phyloP scores from a whole-genome alignment of 768 basidiomycete genomes.

The Chalciporus chontae region DNA sequence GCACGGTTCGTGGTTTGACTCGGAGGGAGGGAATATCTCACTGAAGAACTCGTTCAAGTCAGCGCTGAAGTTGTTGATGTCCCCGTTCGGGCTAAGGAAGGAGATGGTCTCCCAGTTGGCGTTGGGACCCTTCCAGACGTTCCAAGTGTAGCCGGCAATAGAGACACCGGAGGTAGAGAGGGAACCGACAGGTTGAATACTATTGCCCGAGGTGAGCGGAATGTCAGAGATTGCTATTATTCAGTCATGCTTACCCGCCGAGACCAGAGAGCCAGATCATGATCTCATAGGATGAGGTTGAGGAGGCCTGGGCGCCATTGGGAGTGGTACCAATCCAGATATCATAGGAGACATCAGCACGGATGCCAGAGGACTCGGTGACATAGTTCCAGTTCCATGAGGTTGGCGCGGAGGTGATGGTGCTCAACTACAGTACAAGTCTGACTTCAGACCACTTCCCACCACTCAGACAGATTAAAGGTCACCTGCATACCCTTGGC shows the following conservation, averaged over 20 bases:
- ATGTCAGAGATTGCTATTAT: background rate
- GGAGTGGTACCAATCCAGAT: conserved; percentile 48
- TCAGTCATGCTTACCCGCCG: conserved; percentile 40
- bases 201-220: conserved; percentile 15
- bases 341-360: conserved; percentile 58
- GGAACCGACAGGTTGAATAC: conserved; percentile 55
- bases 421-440: too few relatives aligned
- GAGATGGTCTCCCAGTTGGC: conserved; percentile 54
- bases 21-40: conserved; percentile 25
- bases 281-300: conserved; percentile 50
- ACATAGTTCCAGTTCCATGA: conserved; percentile 50
- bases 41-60: conserved; percentile 57
- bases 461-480: too few relatives aligned
- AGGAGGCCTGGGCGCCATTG: conserved; percentile 44
- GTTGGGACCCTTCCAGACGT: conserved; percentile 54
- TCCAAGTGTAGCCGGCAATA: conserved; percentile 51
- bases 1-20: background rate
- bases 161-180: conserved; percentile 39
- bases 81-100: conserved; percentile 46
- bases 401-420: conserved; percentile 36
- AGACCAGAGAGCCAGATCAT: conserved; percentile 62
- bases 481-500: conserved; percentile 48
- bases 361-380: conserved; percentile 40
- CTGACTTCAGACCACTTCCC: too few relatives aligned
- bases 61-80: conserved; percentile 48